phyloP scores from a whole-genome alignment of 257 asterid species.

The Eustoma russellianum region DNA sequence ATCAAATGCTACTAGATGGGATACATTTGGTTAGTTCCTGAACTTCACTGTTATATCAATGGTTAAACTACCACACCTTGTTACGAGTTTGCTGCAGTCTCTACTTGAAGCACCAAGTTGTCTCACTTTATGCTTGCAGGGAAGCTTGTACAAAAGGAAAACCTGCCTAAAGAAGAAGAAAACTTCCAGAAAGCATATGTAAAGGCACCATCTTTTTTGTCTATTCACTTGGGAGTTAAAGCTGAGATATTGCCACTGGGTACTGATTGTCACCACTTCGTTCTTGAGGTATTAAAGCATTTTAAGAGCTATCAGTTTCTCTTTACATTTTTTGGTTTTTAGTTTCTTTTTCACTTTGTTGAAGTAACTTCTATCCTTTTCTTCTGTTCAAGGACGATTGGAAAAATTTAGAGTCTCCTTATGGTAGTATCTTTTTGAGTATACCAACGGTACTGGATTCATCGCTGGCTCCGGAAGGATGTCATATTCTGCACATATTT shows the following conservation, averaged over 20 bases:
- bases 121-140: constrained; percentile 30
- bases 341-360: constrained; percentile 7
- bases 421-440: constrained; percentile 96
- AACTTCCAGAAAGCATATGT: constrained; percentile 78
- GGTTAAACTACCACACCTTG: neutral
- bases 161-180: constrained; percentile 83
- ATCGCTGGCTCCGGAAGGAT: constrained; percentile 90
- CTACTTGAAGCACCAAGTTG: neutral
- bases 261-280: constrained; percentile 92
- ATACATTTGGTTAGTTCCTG: constrained; percentile 74
- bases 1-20: constrained; percentile 99
- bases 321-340: neutral
- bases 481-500: constrained; percentile 92
- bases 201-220: constrained; percentile 96
- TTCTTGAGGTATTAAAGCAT: constrained; percentile 57
- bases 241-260: constrained; percentile 79
- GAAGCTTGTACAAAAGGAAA: constrained; percentile 68
- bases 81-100: neutral
- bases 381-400: constrained; percentile 57
- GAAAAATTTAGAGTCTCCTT: constrained; percentile 60
- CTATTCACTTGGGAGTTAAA: constrained; percentile 90
- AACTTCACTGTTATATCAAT: constrained; percentile 6
- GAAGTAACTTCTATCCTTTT: constrained; percentile 11
- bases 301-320: constrained; percentile 7
- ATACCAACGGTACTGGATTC: constrained; percentile 90